These are phyloP conservation scores for Teunomyces pallodes DNA, from an alignment of 805 yeast genomes.

Conservation along the genomic window DNA sequence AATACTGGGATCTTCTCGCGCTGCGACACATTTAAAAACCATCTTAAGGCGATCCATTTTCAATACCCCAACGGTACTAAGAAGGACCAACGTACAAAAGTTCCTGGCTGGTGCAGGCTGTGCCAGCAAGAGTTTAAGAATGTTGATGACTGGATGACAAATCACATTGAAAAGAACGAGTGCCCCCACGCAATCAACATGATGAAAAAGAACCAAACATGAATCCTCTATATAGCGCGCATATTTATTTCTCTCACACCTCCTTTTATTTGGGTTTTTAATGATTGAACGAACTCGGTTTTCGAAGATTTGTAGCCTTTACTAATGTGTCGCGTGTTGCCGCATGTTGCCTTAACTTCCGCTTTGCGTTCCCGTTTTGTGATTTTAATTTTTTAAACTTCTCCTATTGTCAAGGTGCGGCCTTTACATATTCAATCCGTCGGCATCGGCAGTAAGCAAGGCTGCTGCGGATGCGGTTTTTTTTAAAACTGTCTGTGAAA, in stretches of 20 bases:
- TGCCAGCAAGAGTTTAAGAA: conserved; percentile 65
- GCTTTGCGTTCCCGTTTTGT: neutral
- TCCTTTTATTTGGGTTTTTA: conserved; percentile 2
- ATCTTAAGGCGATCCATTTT: conserved; percentile 84
- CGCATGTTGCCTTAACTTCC: neutral
- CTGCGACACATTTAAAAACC: conserved; percentile 91
- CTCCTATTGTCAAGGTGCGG: neutral
- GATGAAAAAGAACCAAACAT: conserved; percentile 10
- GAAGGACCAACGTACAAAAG: conserved; percentile 67
- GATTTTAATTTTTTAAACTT: neutral
- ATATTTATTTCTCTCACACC: neutral
- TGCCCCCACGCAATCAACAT: conserved; percentile 26
- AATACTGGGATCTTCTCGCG: conserved; percentile 81
- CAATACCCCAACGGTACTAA: conserved; percentile 85
- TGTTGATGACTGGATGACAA: conserved; percentile 76
- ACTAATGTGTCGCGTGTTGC: neutral
- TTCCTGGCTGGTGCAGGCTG: conserved; percentile 72
- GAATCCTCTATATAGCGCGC: conserved; percentile 1
- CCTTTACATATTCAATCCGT: neutral
- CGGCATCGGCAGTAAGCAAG: neutral
- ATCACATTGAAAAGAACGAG: conserved; percentile 59
- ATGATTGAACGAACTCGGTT: conserved; percentile 2
- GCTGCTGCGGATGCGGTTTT: neutral
- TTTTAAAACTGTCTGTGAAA: neutral
- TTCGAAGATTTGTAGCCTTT: neutral